Percentiles rank a stretch among this genome's conserved stretches.
Evolutionary conservation across 1,139 yeast species (phyloP).

Genomic region (Pichia sp.): DNA sequence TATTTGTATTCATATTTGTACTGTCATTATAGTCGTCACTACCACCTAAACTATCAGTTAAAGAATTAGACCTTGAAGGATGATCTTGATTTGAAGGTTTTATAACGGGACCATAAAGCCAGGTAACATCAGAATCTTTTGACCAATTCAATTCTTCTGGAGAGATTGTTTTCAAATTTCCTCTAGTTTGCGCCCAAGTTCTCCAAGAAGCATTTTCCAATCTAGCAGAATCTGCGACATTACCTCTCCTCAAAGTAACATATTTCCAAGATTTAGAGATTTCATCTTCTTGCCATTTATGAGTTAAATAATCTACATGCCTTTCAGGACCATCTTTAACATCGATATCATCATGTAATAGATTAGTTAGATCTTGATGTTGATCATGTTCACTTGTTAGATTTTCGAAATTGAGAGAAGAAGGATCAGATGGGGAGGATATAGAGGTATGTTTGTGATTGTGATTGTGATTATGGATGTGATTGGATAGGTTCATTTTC

Average conservation of each 20-base stretch:
- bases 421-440: conserved; percentile 1
- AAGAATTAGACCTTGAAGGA: background rate
- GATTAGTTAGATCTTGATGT: conserved; percentile 11
- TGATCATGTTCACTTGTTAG: conserved; percentile 1
- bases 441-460: too few relatives aligned
- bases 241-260: conserved; percentile 72
- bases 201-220: conserved; percentile 83
- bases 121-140: conserved; percentile 67
- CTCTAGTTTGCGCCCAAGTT: conserved; percentile 79
- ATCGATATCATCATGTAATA: conserved; percentile 77
- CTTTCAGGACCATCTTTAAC: conserved; percentile 72
- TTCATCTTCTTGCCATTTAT: conserved; percentile 91
- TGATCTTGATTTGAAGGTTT: conserved; percentile 1
- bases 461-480: background rate
- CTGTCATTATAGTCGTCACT: background rate
- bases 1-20: background rate
- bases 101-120: conserved; percentile 80
- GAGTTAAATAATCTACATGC: conserved; percentile 91
- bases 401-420: conserved; percentile 1
- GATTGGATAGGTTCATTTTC: conserved; percentile 18
- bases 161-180: conserved; percentile 61
- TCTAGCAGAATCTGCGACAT: conserved; percentile 60
- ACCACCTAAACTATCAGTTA: background rate
- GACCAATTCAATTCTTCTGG: conserved; percentile 81
- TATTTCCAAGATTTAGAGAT: conserved; percentile 94